Conservation (phyloP, 345 rosid genomes). For the Passiflora organensis region DNA sequence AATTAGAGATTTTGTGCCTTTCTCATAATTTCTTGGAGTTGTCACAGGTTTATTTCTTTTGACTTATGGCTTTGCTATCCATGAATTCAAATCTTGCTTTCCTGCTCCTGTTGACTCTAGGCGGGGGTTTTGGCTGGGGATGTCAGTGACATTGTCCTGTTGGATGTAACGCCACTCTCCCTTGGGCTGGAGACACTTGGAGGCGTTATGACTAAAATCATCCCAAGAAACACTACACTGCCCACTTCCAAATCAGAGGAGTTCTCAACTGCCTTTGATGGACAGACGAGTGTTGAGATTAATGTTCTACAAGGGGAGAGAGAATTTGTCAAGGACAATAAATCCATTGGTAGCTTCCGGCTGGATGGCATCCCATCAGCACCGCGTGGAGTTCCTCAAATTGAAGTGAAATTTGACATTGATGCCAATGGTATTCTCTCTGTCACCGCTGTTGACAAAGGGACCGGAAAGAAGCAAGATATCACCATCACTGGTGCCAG, state of each 20-base stretch:
- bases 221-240: conserved; percentile 85
- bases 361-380: conserved; percentile 82
- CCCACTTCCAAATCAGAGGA: conserved; percentile 99
- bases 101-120: conserved; percentile 24
- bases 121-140: conserved; percentile 97
- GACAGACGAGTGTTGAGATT: conserved; percentile 97
- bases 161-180: conserved; percentile 85
- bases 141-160: conserved; percentile 89
- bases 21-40: too few relatives aligned
- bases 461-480: conserved; percentile 92
- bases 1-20: too few relatives aligned
- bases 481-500: conserved; percentile 93
- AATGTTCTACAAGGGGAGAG: conserved; percentile 97
- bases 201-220: conserved; percentile 97
- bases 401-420: conserved; percentile 88
- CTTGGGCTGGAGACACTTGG: conserved; percentile 95
- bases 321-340: conserved; percentile 94
- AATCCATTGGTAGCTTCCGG: conserved; percentile 77
- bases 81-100: too few relatives aligned
- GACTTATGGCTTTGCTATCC: too few relatives aligned
- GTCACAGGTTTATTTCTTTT: too few relatives aligned
- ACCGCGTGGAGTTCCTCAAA: conserved; percentile 92
- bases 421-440: conserved; percentile 96
- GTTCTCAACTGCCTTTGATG: conserved; percentile 97
- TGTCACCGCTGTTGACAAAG: conserved; percentile 80